Evolutionary conservation across 768 basidiomycete genomes (phyloP), one percentile per base, ranked within the genome.

Genomic region (Cyathus striatus): DNA sequence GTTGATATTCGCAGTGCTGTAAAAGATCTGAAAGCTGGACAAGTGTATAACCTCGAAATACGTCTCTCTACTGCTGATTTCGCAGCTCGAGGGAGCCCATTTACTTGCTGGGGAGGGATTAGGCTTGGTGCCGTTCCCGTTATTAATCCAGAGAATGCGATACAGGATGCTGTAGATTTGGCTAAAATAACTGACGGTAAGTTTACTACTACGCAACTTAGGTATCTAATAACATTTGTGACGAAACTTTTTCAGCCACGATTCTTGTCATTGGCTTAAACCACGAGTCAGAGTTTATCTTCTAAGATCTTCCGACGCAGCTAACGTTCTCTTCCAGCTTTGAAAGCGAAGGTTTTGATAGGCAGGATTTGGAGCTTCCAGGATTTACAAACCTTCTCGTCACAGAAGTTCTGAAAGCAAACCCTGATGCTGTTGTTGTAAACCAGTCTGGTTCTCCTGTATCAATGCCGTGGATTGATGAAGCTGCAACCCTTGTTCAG

Each of bases 261-360:
- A 63, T 78, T 33, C 54, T 81, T 22, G 66, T 82, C 10, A 57
- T 79, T 41, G 79, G 79, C 5, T 57, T 79, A 32, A 81, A 78
- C 54, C 65, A 74, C 25, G 78, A 80, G 65, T 77, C 40, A 5
- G 66, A 58, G 5, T n/a, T n/a, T n/a, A 26, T n/a, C 12, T 23
- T 9, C 25, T 14, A 26, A 14, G 18, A 22, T 3, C 22, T 20
- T 13, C 36, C 20, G 10, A n/a, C n/a, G 21, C 17, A 4, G 25
- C 9, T 21, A 13, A 32, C 5, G 17, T 26, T 22, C 23, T 2
- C 26, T 40, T 16, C 21, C 39, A 61, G 62, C 26, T 59, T 69
- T 68, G 80, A 84, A 54, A 73, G 71, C 33, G 81, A 83, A 62
- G 79, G 78, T 2, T 74, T 72, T 47, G 82, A 84, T 53, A 65